Base-by-base conservation (phyloP, 768 basidiomycete genomes). In the Suillus subaureus region DNA sequence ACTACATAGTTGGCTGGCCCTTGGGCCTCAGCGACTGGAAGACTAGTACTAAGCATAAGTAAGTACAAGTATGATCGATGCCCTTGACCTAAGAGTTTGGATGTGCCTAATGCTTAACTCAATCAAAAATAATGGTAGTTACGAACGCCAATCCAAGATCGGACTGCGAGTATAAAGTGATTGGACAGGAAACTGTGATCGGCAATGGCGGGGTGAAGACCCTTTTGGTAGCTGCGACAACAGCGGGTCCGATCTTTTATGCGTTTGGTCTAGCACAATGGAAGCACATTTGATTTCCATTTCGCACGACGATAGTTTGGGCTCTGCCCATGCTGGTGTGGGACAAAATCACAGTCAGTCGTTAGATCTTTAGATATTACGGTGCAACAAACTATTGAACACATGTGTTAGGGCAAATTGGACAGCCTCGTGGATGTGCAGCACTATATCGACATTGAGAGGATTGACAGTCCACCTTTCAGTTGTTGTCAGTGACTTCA, bases 91-190 rank as follows among this genome's bases (percentile, higher is more conserved):
- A 26, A 40, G 37, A 37, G n/a, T 13, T 57, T 26, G 12, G 26
- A n/a, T n/a, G 54, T 40, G 58, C 40, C 12, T 28, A 42, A 60
- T 42, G 26, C 26, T 28, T 60, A 28, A 60, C 40, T 60, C 58
- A 28, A 60, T 60, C 58, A 60, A 42, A 39, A 60, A 42, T 42
- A 40, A 21, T 31, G 18, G 40, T 42, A 28, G 40, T 31, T 42
- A 42, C 40, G 23, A 58, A 39, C 39, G 28, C 21, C 57, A 58
- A 31, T 54, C 96, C 87, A 71, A 98, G 94, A n/a, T 94, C 87
- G 23, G 93, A 0, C 92, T 94, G 42, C 90, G 88, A 51, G 97
- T 86, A 73, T 95, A 96, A 8, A 78, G 79, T 28, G 88, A 86
- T 47, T 68, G 69, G 45, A 58, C 40, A 56, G 61, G 62, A 64